Evolutionary conservation across 2,329 filamentous ascomycete species (phyloP), one percentile per base, ranked within the genome.

Genomic region (Alternaria sp.): DNA sequence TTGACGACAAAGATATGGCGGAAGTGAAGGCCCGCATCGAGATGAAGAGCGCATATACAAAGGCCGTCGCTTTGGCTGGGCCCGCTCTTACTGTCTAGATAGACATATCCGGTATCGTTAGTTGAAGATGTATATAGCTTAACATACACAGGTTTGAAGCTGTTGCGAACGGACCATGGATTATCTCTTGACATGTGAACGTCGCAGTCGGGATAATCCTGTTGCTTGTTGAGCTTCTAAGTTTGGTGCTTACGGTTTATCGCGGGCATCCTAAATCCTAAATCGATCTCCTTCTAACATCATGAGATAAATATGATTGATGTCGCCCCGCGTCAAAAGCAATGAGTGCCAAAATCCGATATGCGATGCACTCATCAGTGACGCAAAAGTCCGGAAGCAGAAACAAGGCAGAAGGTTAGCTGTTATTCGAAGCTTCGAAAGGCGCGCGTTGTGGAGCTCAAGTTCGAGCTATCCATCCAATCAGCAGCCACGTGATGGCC

Each of bases 401-500:
- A 36, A 21, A 57, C 36, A 40, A 44, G 53, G 45, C 25, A 32
- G 32, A 52, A 51, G 28, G 28, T 51, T 51, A 32, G 26, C 49
- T 51, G 49, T 51, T 36, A 10, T 36, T 36, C 13, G 36, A 52
- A 50, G 53, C 40, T 23, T 59, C 40, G 19, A 12, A 21, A 61
- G 36, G 40, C 19, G 13, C 46, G 32, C 25, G 59, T 52, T 36
- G 21, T 13, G 40, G 58, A 23, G 25, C 30, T 15, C 10, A 3
- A 15, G 25, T 6, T 44, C 4, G 12, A 17, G 19, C 5, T 4
- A 15, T 40, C 23, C 15, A n/a, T 5, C 67, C 67, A 69, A 69
- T 69, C 60, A 69, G 25, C 43, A 5, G 4, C 8, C 1, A 17
- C 32, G 13, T 43, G 59, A 63, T 62, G 11, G 21, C 10, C 58